Percentiles rank a stretch among this genome's conserved stretches.
Conservation (phyloP, 1,284 basidiomycete species). For the Ustilago vetiveriae region DNA sequence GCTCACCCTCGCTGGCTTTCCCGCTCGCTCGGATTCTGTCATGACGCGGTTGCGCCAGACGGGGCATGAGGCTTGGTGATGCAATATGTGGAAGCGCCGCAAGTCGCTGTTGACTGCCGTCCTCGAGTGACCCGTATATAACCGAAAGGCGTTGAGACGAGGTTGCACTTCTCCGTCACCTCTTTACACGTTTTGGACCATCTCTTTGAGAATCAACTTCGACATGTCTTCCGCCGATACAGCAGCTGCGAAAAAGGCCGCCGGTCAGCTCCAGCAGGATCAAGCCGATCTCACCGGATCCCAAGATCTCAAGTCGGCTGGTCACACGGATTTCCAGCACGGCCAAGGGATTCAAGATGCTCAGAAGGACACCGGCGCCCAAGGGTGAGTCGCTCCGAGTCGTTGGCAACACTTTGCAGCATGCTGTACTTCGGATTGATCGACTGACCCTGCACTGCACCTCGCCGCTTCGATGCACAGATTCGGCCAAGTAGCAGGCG, state of each 20-base stretch:
- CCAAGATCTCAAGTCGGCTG: conserved; percentile 18
- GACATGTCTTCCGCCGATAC: conserved; percentile 38
- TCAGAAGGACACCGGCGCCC: conserved; percentile 22
- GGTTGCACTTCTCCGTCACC: too few species aligned
- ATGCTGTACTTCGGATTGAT: too few species aligned
- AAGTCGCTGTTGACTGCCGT: too few species aligned
- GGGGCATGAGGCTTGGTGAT: too few species aligned
- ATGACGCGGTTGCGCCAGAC: too few species aligned
- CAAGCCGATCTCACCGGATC: conserved; percentile 14
- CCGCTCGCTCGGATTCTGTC: too few species aligned
- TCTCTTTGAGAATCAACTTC: not conserved
- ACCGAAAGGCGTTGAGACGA: too few species aligned
- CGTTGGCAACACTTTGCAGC: not conserved
- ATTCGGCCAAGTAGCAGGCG: conserved; percentile 18
- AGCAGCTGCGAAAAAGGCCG: conserved; percentile 39
- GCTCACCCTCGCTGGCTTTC: too few species aligned
- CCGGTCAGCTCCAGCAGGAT: conserved; percentile 37
- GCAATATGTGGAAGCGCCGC: too few species aligned
- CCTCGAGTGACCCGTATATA: too few species aligned
- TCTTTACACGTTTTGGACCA: not conserved
- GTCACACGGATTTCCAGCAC: conserved; percentile 27
- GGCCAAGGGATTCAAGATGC: conserved; percentile 30
- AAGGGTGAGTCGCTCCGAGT: conserved; percentile 12
- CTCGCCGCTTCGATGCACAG: too few species aligned
- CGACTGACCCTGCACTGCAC: too few species aligned